Evolutionary conservation across 768 basidiomycete genomes (phyloP).

Genomic region (Russula sp.): DNA sequence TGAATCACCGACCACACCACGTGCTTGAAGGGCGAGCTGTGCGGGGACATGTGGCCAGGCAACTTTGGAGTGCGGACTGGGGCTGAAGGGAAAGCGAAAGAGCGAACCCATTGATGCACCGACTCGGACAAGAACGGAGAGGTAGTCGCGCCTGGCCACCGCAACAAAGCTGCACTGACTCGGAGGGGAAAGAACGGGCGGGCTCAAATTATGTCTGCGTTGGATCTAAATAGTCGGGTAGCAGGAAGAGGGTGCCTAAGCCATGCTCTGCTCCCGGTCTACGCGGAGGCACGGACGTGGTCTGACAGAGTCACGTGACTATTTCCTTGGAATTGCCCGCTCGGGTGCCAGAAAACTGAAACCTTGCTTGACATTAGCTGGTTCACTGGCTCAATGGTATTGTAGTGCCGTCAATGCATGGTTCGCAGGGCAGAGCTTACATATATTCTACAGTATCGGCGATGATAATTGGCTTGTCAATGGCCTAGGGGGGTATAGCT

Average conservation of each 20-base stretch:
- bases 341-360: no score
- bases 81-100: background rate
- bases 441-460: no score
- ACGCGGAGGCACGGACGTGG: background rate
- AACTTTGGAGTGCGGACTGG: slow-evolving; percentile 1
- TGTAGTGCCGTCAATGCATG: no score
- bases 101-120: background rate
- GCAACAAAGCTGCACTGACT: background rate
- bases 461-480: no score
- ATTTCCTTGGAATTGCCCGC: no score
- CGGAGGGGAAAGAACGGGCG: background rate
- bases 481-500: no score
- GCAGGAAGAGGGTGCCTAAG: background rate
- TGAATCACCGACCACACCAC: background rate
- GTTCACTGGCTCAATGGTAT: no score
- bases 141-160: background rate
- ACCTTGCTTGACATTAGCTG: no score
- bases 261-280: background rate
- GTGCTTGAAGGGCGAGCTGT: background rate
- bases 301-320: no score
- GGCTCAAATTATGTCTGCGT: background rate
- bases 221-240: background rate
- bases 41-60: slow-evolving; percentile 5
- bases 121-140: background rate
- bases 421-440: no score